A percentile compares a stretch with the other conserved stretches of the same genome.
phyloP scores from a whole-genome alignment of 192 early-diverging fungal species.

The Gaertneriomyces semiglobifer region DNA sequence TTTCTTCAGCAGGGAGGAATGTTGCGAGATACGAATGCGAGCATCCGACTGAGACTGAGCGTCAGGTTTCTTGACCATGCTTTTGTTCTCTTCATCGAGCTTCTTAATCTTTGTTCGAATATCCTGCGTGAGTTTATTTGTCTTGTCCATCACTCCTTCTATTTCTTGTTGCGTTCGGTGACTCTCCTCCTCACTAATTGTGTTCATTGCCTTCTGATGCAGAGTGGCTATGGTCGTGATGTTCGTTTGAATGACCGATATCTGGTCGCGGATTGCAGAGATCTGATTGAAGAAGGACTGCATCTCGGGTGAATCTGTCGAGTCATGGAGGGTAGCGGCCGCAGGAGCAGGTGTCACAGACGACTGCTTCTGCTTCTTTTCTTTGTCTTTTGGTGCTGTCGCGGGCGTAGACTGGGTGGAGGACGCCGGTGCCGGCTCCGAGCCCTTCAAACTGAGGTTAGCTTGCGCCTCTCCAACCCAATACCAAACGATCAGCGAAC shows the following conservation, averaged over 20 bases:
- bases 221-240: slow-evolving; percentile 44
- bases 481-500: slow-evolving; percentile 6
- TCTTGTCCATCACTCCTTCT: slow-evolving; percentile 48
- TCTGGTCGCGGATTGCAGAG: slow-evolving; percentile 42
- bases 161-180: slow-evolving; percentile 46
- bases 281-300: slow-evolving; percentile 49
- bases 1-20: slow-evolving; percentile 47
- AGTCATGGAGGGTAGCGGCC: neutral
- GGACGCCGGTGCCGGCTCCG: slow-evolving; percentile 8
- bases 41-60: slow-evolving; percentile 36
- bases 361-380: slow-evolving; percentile 16
- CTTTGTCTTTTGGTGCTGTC: slow-evolving; percentile 2
- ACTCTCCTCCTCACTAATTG: slow-evolving; percentile 47
- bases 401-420: slow-evolving; percentile 2
- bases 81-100: slow-evolving; percentile 52
- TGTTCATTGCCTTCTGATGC: slow-evolving; percentile 52
- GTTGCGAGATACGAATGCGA: slow-evolving; percentile 45
- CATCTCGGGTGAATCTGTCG: slow-evolving; percentile 37
- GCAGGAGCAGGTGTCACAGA: neutral
- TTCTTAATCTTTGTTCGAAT: slow-evolving; percentile 49
- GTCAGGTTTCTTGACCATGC: slow-evolving; percentile 35
- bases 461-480: neutral
- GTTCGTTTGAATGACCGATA: slow-evolving; percentile 36
- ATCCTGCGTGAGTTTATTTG: slow-evolving; percentile 40
- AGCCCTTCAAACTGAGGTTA: neutral